Evolutionary conservation across 148 eudicot genomes (phyloP).

Genomic region (Beta vulgaris): DNA sequence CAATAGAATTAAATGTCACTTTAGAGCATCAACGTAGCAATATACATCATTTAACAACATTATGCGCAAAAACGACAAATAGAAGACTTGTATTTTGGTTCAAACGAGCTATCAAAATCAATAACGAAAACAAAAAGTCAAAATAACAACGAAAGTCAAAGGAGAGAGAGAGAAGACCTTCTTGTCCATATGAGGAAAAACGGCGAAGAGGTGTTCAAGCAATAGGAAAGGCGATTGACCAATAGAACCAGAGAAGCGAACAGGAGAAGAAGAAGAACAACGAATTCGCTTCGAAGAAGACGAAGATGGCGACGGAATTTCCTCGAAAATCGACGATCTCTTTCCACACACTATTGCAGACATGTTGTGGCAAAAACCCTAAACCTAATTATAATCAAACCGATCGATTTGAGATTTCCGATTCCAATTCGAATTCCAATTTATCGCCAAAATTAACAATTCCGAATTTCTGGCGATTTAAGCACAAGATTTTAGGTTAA

Average conservation of each 20-base stretch:
- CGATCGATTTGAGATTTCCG: conserved; percentile 1
- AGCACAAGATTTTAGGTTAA: conserved; percentile 8
- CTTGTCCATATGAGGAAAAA: conserved; percentile 75
- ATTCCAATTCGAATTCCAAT: background rate
- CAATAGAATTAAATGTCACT: background rate
- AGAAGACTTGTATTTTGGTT: background rate
- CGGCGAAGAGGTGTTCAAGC: conserved; percentile 54
- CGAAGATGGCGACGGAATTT: conserved; percentile 57
- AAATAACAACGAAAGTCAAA: background rate
- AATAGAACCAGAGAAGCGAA: conserved; percentile 32
- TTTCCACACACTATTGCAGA: conserved; percentile 86
- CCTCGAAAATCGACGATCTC: conserved; percentile 84
- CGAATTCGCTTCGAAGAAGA: conserved; percentile 34
- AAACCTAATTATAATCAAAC: conserved; percentile 1
- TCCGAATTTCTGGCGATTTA: background rate
- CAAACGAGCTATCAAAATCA: background rate
- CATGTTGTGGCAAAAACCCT: conserved; percentile 46
- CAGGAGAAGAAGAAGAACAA: conserved; percentile 49
- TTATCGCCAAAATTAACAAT: background rate
- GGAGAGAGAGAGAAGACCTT: conserved; percentile 38
- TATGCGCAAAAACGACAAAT: too few species aligned
- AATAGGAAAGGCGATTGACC: conserved; percentile 30
- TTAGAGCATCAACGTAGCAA: too few species aligned
- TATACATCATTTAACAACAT: too few species aligned
- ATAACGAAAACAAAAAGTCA: conserved; percentile 9